Evolutionary conservation across 2,329 filamentous ascomycete species (phyloP).

Genomic region (Ilyonectria sp.): DNA sequence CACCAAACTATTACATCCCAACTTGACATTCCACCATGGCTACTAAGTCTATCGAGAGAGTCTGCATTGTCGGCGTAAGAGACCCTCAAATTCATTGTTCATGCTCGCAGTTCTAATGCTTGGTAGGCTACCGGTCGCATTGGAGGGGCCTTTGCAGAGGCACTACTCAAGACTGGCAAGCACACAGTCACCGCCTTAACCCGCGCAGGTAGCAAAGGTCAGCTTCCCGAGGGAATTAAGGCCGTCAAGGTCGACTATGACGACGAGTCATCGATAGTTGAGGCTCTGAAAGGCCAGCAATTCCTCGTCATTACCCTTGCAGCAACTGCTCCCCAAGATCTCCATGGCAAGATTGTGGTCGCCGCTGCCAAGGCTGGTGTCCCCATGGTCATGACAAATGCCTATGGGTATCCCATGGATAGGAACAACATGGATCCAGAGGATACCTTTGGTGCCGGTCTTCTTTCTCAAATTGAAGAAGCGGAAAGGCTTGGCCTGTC

Average conservation of each 20-base stretch:
- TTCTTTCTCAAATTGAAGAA: slow-evolving; percentile 50
- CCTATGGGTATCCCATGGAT: slow-evolving; percentile 59
- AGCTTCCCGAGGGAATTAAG: slow-evolving; percentile 61
- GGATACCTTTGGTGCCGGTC: slow-evolving; percentile 53
- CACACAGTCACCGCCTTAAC: slow-evolving; percentile 67
- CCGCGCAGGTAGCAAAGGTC: slow-evolving; percentile 58
- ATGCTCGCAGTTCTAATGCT: not conserved
- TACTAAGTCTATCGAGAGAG: slow-evolving; percentile 51
- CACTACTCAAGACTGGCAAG: slow-evolving; percentile 62
- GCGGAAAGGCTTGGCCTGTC: slow-evolving; percentile 57
- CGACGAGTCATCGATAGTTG: slow-evolving; percentile 59
- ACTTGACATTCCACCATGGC: not conserved
- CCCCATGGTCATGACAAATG: slow-evolving; percentile 65
- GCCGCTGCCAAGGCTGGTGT: slow-evolving; percentile 70
- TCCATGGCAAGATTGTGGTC: slow-evolving; percentile 64
- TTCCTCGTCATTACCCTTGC: slow-evolving; percentile 70
- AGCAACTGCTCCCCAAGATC: slow-evolving; percentile 58
- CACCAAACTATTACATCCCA: not conserved
- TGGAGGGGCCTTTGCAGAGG: slow-evolving; percentile 55
- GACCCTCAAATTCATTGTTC: not conserved
- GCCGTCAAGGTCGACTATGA: slow-evolving; percentile 61
- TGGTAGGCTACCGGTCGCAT: slow-evolving; percentile 53
- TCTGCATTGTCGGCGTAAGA: slow-evolving; percentile 66
- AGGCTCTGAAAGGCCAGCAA: slow-evolving; percentile 68
- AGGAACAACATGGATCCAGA: slow-evolving; percentile 55